Evolutionary conservation across 495 filamentous ascomycete genomes (phyloP).

Genomic region (Aspergillus olivimuriae): DNA sequence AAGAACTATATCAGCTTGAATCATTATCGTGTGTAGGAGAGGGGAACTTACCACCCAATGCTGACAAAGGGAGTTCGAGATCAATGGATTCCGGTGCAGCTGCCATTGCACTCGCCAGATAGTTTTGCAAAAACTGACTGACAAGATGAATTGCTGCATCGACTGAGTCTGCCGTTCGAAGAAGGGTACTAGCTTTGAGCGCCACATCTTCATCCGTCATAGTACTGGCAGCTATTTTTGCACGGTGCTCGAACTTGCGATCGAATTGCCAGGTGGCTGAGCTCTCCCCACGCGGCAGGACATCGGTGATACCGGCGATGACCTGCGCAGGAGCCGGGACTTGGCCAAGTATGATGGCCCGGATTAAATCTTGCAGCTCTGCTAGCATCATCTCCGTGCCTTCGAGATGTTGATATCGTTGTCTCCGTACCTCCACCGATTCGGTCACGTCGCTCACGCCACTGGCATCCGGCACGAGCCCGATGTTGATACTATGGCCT

Average conservation of each 20-base stretch:
- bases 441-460: constrained; percentile 19
- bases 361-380: constrained; percentile 17
- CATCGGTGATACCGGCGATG: constrained; percentile 21
- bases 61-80: constrained; percentile 19
- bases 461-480: constrained; percentile 24
- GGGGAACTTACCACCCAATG: too few relatives aligned
- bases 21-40: too few relatives aligned
- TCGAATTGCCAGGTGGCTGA: constrained; percentile 14
- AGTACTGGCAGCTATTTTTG: constrained; percentile 1
- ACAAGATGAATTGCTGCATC: too few relatives aligned
- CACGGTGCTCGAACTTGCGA: constrained; percentile 22
- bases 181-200: too few relatives aligned
- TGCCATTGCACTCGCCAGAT: constrained; percentile 21
- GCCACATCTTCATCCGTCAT: too few relatives aligned
- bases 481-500: constrained; percentile 24
- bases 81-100: constrained; percentile 20
- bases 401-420: constrained; percentile 18
- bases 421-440: constrained; percentile 15
- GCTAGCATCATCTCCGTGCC: constrained; percentile 19
- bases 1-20: too few relatives aligned
- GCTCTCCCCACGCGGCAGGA: constrained; percentile 13
- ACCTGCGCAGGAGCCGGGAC: constrained; percentile 15
- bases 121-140: too few relatives aligned
- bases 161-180: constrained; percentile 9
- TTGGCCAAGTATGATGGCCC: constrained; percentile 16